Evolutionary conservation across 2,329 filamentous ascomycete species (phyloP).

Genomic region (Claviceps purpurea): DNA sequence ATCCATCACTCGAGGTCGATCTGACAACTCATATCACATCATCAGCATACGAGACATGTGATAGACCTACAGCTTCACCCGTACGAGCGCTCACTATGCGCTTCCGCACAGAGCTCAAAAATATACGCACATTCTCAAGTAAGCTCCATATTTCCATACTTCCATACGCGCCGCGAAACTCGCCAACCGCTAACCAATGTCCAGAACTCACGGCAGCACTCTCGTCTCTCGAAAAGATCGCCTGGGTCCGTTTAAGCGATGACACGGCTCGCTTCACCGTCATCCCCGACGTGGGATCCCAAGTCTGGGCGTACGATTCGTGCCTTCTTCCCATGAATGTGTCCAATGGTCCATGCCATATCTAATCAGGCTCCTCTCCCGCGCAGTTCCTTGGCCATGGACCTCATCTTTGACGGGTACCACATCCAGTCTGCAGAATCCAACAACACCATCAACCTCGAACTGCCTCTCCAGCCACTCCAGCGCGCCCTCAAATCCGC

Average conservation of each 20-base stretch:
- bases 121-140: conserved; percentile 55
- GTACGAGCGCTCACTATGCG: conserved; percentile 35
- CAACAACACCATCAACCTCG: conserved; percentile 87
- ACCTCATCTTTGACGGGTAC: conserved; percentile 80
- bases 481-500: conserved; percentile 88
- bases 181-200: neutral
- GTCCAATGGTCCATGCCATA: neutral
- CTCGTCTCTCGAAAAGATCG: conserved; percentile 62
- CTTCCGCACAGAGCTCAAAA: conserved; percentile 52
- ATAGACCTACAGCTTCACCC: neutral
- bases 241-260: conserved; percentile 81
- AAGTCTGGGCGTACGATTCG: conserved; percentile 77
- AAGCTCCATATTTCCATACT: conserved; percentile 10
- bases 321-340: conserved; percentile 12
- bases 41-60: neutral
- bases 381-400: conserved; percentile 45
- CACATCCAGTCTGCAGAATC: conserved; percentile 71
- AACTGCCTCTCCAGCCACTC: conserved; percentile 77
- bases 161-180: neutral
- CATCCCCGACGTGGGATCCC: conserved; percentile 84
- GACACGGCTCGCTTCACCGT: conserved; percentile 86
- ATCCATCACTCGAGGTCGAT: neutral
- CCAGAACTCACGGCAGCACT: conserved; percentile 51
- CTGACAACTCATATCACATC: neutral
- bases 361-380: neutral